Conservation (phyloP, 2,329 filamentous ascomycete species). For the Celoporthe dispersa region DNA sequence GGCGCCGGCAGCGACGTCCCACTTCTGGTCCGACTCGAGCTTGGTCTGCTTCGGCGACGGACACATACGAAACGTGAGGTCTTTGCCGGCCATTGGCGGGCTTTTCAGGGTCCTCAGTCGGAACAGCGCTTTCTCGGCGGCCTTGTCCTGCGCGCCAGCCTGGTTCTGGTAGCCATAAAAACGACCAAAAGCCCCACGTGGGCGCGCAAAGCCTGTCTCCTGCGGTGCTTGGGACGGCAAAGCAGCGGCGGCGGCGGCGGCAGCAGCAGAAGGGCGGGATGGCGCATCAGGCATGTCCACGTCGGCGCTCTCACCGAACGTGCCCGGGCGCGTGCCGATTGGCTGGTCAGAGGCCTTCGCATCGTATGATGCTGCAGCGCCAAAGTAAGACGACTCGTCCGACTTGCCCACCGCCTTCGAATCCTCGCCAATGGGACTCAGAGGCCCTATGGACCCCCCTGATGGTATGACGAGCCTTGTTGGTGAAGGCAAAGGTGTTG, state of each 20-base stretch:
- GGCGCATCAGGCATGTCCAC: conserved; percentile 37
- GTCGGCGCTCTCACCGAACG: conserved; percentile 32
- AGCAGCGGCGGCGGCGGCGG: conserved; percentile 10
- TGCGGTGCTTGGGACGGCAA: conserved; percentile 41
- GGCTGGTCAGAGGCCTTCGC: conserved; percentile 32
- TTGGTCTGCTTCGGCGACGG: conserved; percentile 82
- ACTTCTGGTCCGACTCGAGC: conserved; percentile 77
- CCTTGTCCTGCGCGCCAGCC: conserved; percentile 47
- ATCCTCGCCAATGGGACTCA: conserved; percentile 39
- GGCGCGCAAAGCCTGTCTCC: conserved; percentile 46
- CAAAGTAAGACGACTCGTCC: conserved; percentile 22
- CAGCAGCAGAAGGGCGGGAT: conserved; percentile 25
- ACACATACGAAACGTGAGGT: conserved; percentile 81
- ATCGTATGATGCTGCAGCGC: conserved; percentile 23
- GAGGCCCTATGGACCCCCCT: conserved; percentile 30
- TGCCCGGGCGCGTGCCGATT: conserved; percentile 18
- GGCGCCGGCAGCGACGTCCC: conserved; percentile 51
- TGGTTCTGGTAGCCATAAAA: conserved; percentile 43
- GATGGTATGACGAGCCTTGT: conserved; percentile 34
- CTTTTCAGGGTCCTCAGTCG: conserved; percentile 55
- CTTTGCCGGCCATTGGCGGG: conserved; percentile 86
- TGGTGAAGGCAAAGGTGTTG: conserved; percentile 42
- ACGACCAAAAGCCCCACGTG: conserved; percentile 39
- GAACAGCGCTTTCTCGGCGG: conserved; percentile 49
- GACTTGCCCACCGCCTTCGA: conserved; percentile 15